phyloP scores from a whole-genome alignment of 106 monocot species.

The Amphibolis antarctica region DNA sequence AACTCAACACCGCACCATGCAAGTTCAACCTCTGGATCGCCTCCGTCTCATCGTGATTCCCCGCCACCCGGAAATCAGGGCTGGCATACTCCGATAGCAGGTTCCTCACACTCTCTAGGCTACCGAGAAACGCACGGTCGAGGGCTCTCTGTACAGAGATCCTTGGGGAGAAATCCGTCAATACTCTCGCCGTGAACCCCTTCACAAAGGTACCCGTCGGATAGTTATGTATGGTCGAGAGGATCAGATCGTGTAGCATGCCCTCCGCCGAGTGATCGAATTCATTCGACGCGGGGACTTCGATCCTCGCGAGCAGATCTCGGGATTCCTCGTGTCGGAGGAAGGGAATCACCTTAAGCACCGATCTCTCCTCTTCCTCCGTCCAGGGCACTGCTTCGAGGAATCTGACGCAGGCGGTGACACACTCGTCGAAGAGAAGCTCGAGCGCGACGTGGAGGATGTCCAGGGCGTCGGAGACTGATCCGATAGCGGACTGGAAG shows the following conservation, averaged over 20 bases:
- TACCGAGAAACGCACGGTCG: slow-evolving; percentile 41
- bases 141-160: slow-evolving; percentile 48
- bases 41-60: slow-evolving; percentile 79
- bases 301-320: slow-evolving; percentile 48
- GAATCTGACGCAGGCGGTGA: slow-evolving; percentile 54
- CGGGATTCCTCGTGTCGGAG: slow-evolving; percentile 41
- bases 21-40: slow-evolving; percentile 76
- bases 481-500: slow-evolving; percentile 30
- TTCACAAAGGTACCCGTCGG: slow-evolving; percentile 61
- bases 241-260: slow-evolving; percentile 57
- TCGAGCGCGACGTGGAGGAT: slow-evolving; percentile 64
- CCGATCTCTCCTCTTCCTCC: slow-evolving; percentile 54
- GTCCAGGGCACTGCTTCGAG: slow-evolving; percentile 93
- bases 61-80: slow-evolving; percentile 62
- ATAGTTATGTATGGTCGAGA: slow-evolving; percentile 47
- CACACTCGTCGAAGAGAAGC: slow-evolving; percentile 72
- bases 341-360: slow-evolving; percentile 40
- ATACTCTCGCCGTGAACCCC: slow-evolving; percentile 58
- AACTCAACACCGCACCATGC: slow-evolving; percentile 53
- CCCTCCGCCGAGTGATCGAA: slow-evolving; percentile 37
- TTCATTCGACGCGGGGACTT: slow-evolving; percentile 1
- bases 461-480: slow-evolving; percentile 61
- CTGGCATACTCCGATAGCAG: slow-evolving; percentile 67
- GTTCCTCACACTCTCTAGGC: slow-evolving; percentile 52
- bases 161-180: slow-evolving; percentile 43